Evolutionary conservation across 805 yeast genomes (phyloP).

Genomic region (Zygotorulaspora danielsina): DNA sequence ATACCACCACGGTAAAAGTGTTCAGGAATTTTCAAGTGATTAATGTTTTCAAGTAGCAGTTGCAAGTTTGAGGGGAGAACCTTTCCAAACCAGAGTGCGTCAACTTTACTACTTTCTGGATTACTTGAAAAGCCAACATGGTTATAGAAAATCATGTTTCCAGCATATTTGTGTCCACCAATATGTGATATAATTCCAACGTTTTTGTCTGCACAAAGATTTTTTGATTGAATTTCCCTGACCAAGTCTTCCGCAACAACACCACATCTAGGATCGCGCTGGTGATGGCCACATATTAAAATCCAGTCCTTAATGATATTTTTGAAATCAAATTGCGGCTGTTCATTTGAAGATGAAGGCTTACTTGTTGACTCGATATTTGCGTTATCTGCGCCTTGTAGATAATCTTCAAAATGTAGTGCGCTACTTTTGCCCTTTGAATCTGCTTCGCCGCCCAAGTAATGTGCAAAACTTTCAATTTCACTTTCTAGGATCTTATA

Average conservation of each 20-base stretch:
- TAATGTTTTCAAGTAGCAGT: constrained; percentile 57
- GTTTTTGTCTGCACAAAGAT: constrained; percentile 25
- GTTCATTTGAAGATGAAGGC: constrained; percentile 1
- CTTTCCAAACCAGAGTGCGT: constrained; percentile 70
- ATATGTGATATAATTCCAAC: constrained; percentile 67
- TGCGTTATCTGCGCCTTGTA: constrained; percentile 18
- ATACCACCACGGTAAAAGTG: constrained; percentile 52
- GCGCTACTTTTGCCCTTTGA: constrained; percentile 2
- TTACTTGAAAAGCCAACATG: constrained; percentile 31
- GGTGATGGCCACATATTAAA: constrained; percentile 29
- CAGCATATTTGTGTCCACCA: constrained; percentile 86
- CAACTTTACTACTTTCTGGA: constrained; percentile 12
- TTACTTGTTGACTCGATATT: not conserved
- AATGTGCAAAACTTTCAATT: constrained; percentile 18
- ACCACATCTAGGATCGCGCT: constrained; percentile 31
- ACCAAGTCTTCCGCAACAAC: constrained; percentile 21
- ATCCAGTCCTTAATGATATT: constrained; percentile 13
- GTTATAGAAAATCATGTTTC: constrained; percentile 61
- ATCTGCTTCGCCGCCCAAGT: constrained; percentile 17
- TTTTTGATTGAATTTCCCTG: constrained; percentile 10
- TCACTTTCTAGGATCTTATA: constrained; percentile 16
- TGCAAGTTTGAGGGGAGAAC: constrained; percentile 64
- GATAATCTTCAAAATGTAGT: constrained; percentile 14
- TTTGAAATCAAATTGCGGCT: constrained; percentile 10
- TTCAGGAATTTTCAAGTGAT: constrained; percentile 46